These are phyloP conservation scores for Gastrolobium bilobum DNA, from an alignment of 306 rosid species.

Conservation along the genomic window DNA sequence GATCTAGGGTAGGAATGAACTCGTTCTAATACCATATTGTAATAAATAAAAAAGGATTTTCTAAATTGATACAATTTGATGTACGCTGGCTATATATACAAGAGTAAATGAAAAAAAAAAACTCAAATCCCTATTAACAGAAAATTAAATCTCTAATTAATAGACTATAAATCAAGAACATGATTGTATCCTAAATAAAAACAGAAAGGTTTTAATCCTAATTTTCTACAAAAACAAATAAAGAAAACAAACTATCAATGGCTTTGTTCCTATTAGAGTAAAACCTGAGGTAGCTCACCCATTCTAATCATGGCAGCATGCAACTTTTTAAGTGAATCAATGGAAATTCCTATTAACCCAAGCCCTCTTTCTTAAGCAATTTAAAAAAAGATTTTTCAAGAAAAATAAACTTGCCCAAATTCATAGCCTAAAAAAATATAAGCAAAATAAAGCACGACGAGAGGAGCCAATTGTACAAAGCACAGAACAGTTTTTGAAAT, in stretches of 20 bases:
- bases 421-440: no score
- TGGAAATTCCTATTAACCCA: neutral
- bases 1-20: no score
- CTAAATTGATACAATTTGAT: no score
- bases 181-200: no score
- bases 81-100: no score
- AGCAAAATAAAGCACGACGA: neutral
- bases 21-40: no score
- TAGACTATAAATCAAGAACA: no score
- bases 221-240: neutral
- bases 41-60: no score
- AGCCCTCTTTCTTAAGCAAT: neutral
- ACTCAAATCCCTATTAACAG: no score
- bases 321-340: neutral
- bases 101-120: no score
- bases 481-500: neutral
- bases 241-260: neutral
- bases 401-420: neutral
- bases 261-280: neutral
- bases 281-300: neutral
- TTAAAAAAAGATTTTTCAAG: neutral
- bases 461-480: neutral
- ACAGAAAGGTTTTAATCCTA: no score
- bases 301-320: neutral
- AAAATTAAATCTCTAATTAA: no score